Evolutionary conservation across 257 asterid genomes (phyloP).

Genomic region (Solanum etuberosum): DNA sequence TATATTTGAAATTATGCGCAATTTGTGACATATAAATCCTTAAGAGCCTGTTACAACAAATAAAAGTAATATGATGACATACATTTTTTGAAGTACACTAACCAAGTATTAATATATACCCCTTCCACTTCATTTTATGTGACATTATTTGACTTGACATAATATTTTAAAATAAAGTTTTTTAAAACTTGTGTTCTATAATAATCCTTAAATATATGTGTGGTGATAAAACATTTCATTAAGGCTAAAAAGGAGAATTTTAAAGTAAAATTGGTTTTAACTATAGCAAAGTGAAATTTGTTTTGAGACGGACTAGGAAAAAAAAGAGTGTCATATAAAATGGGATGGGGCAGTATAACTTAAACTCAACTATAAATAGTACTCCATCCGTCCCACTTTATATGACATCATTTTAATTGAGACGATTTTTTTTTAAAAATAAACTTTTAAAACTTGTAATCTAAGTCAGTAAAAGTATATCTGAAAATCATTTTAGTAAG

Average conservation of each 20-base stretch:
- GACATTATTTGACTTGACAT: not conserved
- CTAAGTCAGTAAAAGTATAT: not conserved
- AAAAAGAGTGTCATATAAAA: not conserved
- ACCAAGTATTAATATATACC: not conserved
- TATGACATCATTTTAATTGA: not conserved
- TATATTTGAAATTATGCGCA: not conserved
- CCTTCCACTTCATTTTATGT: not conserved
- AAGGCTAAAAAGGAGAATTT: not conserved
- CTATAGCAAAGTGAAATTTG: not conserved
- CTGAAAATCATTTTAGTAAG: no score
- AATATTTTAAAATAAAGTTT: rapidly evolving
- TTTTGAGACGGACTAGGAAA: no score
- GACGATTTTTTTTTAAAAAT: rapidly evolving
- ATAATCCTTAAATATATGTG: not conserved
- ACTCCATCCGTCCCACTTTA: not conserved
- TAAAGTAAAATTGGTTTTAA: not conserved
- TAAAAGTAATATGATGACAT: not conserved
- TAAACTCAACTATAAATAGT: not conserved
- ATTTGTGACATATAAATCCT: not conserved
- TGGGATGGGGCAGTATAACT: not conserved
- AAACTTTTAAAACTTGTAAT: not conserved
- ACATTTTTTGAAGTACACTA: not conserved
- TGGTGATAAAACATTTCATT: not conserved
- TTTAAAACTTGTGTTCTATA: no score
- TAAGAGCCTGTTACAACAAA: not conserved